These are phyloP conservation scores for Ogataea chonburiensis DNA, from an alignment of 805 yeast genomes.

Conservation along the genomic window DNA sequence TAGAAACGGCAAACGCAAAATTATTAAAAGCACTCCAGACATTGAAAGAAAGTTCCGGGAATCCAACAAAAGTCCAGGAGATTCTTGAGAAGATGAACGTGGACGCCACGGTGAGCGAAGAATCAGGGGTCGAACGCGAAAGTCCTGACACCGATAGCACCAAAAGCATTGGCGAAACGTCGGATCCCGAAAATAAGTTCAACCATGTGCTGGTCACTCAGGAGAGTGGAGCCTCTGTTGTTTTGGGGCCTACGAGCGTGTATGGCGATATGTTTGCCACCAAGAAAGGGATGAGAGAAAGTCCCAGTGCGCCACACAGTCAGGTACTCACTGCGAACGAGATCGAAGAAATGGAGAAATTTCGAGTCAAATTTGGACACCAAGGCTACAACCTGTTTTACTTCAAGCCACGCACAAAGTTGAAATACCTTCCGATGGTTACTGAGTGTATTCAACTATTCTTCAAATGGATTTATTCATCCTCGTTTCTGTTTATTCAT, in stretches of 20 bases:
- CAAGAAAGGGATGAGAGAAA: not conserved
- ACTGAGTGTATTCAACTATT: slow-evolving; percentile 23
- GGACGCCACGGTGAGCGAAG: no score
- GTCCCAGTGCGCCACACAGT: not conserved
- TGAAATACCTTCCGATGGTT: slow-evolving; percentile 9
- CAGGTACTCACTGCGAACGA: slow-evolving; percentile 5
- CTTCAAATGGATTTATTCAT: slow-evolving; percentile 62
- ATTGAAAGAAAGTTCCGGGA: slow-evolving; percentile 1
- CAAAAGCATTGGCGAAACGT: not conserved
- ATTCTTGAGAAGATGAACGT: not conserved
- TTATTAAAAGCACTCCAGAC: slow-evolving; percentile 4
- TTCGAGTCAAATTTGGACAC: slow-evolving; percentile 11
- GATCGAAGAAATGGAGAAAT: slow-evolving; percentile 9
- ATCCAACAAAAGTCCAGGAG: slow-evolving; percentile 2
- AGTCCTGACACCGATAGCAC: not conserved
- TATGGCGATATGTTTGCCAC: slow-evolving; percentile 11
- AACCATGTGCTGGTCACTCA: slow-evolving; percentile 11
- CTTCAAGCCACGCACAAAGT: slow-evolving; percentile 6
- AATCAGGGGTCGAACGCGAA: not conserved
- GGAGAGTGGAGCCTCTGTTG: slow-evolving; percentile 11
- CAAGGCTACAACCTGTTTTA: slow-evolving; percentile 9
- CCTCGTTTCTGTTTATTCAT: slow-evolving; percentile 55
- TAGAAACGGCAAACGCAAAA: slow-evolving; percentile 12
- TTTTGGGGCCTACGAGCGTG: slow-evolving; percentile 16
- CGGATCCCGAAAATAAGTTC: slow-evolving; percentile 5